Conservation (phyloP, 1,284 basidiomycete genomes). For the Puccinia polysora region DNA sequence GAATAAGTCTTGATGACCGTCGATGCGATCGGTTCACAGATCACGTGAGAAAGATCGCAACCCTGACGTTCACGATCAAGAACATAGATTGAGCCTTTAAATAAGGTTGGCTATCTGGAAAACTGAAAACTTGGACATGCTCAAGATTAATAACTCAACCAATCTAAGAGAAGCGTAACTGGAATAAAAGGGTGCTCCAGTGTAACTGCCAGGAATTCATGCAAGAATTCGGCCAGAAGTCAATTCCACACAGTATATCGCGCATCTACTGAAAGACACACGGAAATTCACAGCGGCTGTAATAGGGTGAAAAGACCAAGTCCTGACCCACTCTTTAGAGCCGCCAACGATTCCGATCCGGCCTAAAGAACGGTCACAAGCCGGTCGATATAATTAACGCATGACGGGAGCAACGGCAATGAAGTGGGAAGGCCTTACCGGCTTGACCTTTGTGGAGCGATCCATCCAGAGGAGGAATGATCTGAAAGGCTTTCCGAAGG, state of each 20-base stretch:
- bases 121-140: slow-evolving; percentile 2
- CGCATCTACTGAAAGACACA: not conserved
- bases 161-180: slow-evolving; percentile 79
- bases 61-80: slow-evolving; percentile 61
- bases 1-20: slow-evolving; percentile 91
- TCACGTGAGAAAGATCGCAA: slow-evolving; percentile 90
- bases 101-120: not conserved
- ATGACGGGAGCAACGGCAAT: not conserved
- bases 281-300: not conserved
- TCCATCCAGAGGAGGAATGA: slow-evolving; percentile 78
- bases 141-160: slow-evolving; percentile 56
- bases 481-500: slow-evolving; percentile 23
- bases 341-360: slow-evolving; percentile 90
- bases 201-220: slow-evolving; percentile 60
- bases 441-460: slow-evolving; percentile 93
- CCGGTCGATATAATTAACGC: not conserved
- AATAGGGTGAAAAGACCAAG: not conserved
- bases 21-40: slow-evolving; percentile 78
- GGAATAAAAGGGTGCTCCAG: slow-evolving; percentile 91
- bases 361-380: slow-evolving; percentile 55
- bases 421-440: slow-evolving; percentile 57
- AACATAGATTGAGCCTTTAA: slow-evolving; percentile 47
- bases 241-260: not conserved
- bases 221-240: not conserved
- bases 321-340: slow-evolving; percentile 66